These are phyloP conservation scores for Marasmius tenuissimus DNA, from an alignment of 1,284 basidiomycete genomes.

Conservation along the genomic window DNA sequence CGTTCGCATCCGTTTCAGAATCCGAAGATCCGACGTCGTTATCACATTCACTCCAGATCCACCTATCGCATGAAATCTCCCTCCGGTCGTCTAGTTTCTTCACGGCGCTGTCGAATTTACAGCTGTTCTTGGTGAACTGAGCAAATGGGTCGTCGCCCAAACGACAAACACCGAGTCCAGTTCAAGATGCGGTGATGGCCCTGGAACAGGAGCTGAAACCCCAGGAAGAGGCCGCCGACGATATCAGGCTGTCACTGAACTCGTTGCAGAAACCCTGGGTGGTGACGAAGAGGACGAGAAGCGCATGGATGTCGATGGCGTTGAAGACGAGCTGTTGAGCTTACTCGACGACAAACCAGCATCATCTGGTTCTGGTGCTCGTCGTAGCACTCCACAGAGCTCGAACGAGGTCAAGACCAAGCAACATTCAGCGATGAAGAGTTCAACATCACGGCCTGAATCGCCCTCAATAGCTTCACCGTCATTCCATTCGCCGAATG, in stretches of 20 bases:
- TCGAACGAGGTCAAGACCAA: slow-evolving; percentile 4
- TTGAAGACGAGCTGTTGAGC: slow-evolving; percentile 71
- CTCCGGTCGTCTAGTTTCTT: too few species aligned
- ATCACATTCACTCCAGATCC: too few species aligned
- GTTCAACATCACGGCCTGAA: background rate
- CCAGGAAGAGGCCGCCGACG: slow-evolving; percentile 27
- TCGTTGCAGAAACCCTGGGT: slow-evolving; percentile 38
- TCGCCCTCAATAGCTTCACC: slow-evolving; percentile 16
- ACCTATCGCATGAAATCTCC: too few species aligned
- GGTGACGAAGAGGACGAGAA: slow-evolving; percentile 17
- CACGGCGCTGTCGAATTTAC: too few species aligned
- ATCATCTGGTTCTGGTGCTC: slow-evolving; percentile 6
- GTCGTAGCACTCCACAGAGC: background rate
- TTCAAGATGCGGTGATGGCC: slow-evolving; percentile 30
- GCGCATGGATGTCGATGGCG: slow-evolving; percentile 51
- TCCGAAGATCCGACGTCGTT: too few species aligned
- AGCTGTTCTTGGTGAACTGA: too few species aligned
- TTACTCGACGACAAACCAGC: slow-evolving; percentile 54
- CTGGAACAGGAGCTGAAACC: slow-evolving; percentile 45
- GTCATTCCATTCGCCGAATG: slow-evolving; percentile 17
- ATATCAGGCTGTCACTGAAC: slow-evolving; percentile 36
- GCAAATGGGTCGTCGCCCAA: too few species aligned
- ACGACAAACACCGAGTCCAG: slow-evolving; percentile 17
- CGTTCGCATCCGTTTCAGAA: too few species aligned
- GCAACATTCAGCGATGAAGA: background rate